Conservation (phyloP, 2,329 filamentous ascomycete genomes). For the Aspergillus sergii region DNA sequence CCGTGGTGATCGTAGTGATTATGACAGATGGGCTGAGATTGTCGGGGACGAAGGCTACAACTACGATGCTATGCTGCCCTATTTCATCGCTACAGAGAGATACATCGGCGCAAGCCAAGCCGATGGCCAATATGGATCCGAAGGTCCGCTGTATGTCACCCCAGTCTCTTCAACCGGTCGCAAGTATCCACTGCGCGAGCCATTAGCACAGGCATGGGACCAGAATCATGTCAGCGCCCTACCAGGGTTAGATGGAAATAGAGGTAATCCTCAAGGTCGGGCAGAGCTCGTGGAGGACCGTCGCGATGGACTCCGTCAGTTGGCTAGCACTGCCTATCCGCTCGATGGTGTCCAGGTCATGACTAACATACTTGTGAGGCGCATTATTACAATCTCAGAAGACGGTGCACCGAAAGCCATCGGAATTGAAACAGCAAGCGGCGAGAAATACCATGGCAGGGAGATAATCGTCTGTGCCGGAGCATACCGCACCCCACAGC, state of each 20-base stretch:
- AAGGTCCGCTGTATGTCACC: conserved; percentile 27
- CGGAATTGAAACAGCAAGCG: not conserved
- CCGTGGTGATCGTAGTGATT: conserved; percentile 29
- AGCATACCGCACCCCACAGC: conserved; percentile 46
- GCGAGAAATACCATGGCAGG: conserved; percentile 20
- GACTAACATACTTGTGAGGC: conserved; percentile 12
- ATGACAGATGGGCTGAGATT: conserved; percentile 30
- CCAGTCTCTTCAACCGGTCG: conserved; percentile 6
- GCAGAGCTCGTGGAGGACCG: conserved; percentile 14
- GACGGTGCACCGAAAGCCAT: not conserved
- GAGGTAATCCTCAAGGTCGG: conserved; percentile 13
- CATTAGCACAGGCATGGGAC: conserved; percentile 11
- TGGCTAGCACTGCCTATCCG: conserved; percentile 12
- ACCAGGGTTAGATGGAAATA: conserved; percentile 7
- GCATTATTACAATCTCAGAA: conserved; percentile 3
- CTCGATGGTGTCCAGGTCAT: conserved; percentile 6
- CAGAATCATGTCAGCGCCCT: conserved; percentile 4
- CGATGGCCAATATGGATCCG: conserved; percentile 26
- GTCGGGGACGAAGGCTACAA: conserved; percentile 30
- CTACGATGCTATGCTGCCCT: conserved; percentile 30
- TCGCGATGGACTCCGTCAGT: conserved; percentile 7
- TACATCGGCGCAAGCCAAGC: not conserved
- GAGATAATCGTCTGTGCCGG: conserved; percentile 50
- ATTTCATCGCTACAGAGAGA: conserved; percentile 30
- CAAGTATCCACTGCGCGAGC: conserved; percentile 15